phyloP scores from a whole-genome alignment of 2,329 filamentous ascomycete genomes.

The Sarocladiaceae sp. region DNA sequence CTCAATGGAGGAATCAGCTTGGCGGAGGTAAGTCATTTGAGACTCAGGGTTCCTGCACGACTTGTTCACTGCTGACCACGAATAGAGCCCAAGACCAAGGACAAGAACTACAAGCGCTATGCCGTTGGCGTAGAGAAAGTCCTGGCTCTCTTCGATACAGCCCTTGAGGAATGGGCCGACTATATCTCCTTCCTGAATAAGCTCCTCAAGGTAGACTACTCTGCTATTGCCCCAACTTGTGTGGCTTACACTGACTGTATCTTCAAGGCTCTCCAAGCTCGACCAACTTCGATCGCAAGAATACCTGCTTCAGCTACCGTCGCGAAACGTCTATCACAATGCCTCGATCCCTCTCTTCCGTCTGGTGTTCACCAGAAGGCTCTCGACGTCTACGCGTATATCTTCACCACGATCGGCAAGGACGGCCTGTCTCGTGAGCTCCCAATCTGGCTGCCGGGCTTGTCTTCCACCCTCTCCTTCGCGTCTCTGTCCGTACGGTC shows the following conservation, averaged over 20 bases:
- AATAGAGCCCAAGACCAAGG: slow-evolving; percentile 52
- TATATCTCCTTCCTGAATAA: slow-evolving; percentile 96
- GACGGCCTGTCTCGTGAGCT: slow-evolving; percentile 78
- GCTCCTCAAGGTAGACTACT: slow-evolving; percentile 84
- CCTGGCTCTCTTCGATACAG: slow-evolving; percentile 82
- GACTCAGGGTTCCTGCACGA: slow-evolving; percentile 8
- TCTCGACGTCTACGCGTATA: slow-evolving; percentile 84
- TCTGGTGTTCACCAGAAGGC: slow-evolving; percentile 97
- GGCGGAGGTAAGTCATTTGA: slow-evolving; percentile 59
- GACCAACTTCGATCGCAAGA: slow-evolving; percentile 61
- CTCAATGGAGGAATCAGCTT: slow-evolving; percentile 71
- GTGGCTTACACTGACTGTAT: not conserved
- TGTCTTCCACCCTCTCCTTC: slow-evolving; percentile 86
- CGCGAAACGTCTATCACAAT: slow-evolving; percentile 89
- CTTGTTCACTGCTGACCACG: slow-evolving; percentile 24
- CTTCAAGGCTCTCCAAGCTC: slow-evolving; percentile 74
- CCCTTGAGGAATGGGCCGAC: slow-evolving; percentile 97
- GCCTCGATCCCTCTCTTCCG: slow-evolving; percentile 84
- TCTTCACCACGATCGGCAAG: slow-evolving; percentile 79
- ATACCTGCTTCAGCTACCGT: slow-evolving; percentile 79
- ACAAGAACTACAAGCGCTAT: slow-evolving; percentile 79
- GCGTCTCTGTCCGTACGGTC: slow-evolving; percentile 87
- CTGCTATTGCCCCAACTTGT: too few species aligned
- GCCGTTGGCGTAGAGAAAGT: slow-evolving; percentile 81
- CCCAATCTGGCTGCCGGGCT: slow-evolving; percentile 79